Evolutionary conservation across 208 protist genomes (phyloP).

Genomic region (Trichomonas tenax): DNA sequence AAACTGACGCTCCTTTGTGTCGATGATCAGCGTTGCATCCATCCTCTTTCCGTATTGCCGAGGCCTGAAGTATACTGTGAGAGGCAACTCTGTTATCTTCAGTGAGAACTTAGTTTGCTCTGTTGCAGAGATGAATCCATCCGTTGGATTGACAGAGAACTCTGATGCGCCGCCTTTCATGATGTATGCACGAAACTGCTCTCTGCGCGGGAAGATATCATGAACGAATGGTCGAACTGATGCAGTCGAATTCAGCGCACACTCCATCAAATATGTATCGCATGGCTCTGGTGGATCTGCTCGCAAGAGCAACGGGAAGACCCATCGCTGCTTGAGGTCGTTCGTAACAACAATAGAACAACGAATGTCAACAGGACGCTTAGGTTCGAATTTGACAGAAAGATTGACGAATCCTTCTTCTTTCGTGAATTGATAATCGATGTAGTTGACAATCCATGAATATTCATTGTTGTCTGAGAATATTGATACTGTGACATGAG

Average conservation of each 20-base stretch:
- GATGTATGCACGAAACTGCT: not conserved
- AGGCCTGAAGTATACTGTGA: not conserved
- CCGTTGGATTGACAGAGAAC: not conserved
- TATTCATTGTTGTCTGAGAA: not conserved
- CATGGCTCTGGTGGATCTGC: not conserved
- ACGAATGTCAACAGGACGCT: not conserved
- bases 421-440: not conserved
- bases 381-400: not conserved
- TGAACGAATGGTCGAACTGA: not conserved
- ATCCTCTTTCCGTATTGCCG: not conserved
- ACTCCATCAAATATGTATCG: not conserved
- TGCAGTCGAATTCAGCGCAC: not conserved
- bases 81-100: not conserved
- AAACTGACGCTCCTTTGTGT: not conserved
- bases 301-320: not conserved
- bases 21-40: not conserved
- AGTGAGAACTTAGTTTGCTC: not conserved
- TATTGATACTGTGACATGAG: not conserved
- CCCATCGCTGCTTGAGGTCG: not conserved
- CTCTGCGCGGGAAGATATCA: not conserved
- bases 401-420: not conserved
- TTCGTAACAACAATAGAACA: not conserved
- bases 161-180: not conserved
- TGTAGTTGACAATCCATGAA: not conserved
- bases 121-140: not conserved